Percentiles rank a stretch among this genome's conserved stretches.
phyloP scores from a whole-genome alignment of 2,329 filamentous ascomycete species.

The Coniochaeta ligniaria region DNA sequence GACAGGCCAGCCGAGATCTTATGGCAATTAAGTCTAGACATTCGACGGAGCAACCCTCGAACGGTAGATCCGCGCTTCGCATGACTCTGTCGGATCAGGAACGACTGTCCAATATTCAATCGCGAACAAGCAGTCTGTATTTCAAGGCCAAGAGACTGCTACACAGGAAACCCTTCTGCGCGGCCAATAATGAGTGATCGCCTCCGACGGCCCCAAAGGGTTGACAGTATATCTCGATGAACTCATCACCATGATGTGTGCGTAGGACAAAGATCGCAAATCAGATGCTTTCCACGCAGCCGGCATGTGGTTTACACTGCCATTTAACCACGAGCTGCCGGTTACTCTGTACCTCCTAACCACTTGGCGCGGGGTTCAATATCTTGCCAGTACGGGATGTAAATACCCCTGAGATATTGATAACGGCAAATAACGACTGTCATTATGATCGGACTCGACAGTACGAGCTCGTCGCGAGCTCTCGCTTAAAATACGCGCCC shows the following conservation, averaged over 20 bases:
- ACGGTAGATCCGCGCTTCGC: neutral
- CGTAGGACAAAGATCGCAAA: neutral
- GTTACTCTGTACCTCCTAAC: neutral
- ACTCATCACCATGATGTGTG: neutral
- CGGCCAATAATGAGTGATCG: neutral
- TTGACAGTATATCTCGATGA: neutral
- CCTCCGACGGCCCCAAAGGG: neutral
- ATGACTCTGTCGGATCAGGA: neutral
- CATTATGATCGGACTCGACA: neutral
- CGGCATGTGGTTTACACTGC: neutral
- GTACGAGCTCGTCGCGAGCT: neutral
- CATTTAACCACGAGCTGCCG: neutral
- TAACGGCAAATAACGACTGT: neutral
- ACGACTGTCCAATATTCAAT: neutral
- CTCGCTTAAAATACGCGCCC: neutral
- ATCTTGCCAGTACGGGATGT: neutral
- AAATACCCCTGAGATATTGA: neutral
- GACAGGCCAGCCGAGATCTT: neutral
- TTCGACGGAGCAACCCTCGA: neutral
- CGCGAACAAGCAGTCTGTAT: neutral
- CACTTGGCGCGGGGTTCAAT: neutral
- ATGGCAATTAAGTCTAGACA: neutral
- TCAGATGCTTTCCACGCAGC: neutral
- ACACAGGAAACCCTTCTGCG: too few relatives aligned
- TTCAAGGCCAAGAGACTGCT: too few relatives aligned